Percentiles rank a stretch among this genome's conserved stretches.
These are phyloP conservation scores for Paradendryphiella salina DNA, from an alignment of 2,329 filamentous ascomycete species.

Conservation along the genomic window DNA sequence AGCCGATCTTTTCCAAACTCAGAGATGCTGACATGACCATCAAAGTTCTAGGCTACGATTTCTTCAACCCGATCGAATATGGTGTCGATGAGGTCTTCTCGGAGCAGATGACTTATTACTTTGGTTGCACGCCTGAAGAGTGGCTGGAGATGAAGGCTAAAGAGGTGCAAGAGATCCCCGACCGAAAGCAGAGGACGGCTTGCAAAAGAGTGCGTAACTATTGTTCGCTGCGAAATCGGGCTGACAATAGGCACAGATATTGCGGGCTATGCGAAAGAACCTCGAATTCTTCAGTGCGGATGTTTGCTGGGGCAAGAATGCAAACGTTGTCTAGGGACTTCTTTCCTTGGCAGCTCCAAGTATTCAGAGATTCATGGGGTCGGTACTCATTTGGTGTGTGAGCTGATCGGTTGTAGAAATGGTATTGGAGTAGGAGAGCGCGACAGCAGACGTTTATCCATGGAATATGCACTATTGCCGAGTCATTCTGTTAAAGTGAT, in stretches of 20 bases:
- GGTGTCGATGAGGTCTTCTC: not conserved
- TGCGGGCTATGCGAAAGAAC: conserved; percentile 6
- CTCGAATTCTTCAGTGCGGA: not conserved
- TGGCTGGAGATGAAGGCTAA: conserved; percentile 13
- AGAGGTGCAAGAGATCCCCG: conserved; percentile 4
- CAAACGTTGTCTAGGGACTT: not conserved
- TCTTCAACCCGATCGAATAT: conserved; percentile 7
- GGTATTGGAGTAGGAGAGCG: no score
- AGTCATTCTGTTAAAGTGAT: no score
- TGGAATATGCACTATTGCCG: no score
- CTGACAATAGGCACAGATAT: conserved; percentile 4
- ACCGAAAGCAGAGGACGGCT: not conserved
- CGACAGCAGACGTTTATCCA: no score
- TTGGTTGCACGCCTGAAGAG: conserved; percentile 5
- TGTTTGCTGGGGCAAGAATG: not conserved
- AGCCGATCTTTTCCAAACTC: not conserved
- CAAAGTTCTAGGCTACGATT: conserved; percentile 11
- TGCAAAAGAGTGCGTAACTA: conserved; percentile 2
- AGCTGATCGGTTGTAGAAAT: no score
- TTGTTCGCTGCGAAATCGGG: not conserved
- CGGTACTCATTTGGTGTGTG: no score
- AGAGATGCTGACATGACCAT: conserved; percentile 2
- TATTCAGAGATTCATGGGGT: not conserved
- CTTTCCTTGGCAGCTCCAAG: not conserved
- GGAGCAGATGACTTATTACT: conserved; percentile 16